phyloP scores from a whole-genome alignment of 83 land plant genomes.

The Thuja plicata region DNA sequence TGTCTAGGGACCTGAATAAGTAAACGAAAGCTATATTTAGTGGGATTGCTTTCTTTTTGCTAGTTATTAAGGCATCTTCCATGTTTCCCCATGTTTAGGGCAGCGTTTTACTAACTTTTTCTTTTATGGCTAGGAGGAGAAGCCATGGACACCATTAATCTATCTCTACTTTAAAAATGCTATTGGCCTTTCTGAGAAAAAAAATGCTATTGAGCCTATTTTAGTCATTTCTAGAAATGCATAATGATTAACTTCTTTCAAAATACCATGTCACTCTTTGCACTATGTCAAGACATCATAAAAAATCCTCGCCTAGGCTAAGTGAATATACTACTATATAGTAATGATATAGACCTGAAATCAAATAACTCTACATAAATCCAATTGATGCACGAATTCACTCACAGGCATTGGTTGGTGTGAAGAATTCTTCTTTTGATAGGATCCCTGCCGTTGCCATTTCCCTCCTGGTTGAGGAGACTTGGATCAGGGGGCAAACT shows the following conservation, averaged over 20 bases:
- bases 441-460: background rate
- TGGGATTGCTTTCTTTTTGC: constrained; percentile 29
- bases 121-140: background rate
- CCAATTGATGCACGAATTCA: background rate
- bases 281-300: background rate
- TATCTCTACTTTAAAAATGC: background rate
- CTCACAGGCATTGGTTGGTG: constrained; percentile 6
- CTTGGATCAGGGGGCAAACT: constrained; percentile 31
- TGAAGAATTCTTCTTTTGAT: background rate
- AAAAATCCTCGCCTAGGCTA: background rate
- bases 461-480: background rate
- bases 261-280: background rate
- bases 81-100: background rate
- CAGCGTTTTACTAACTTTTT: background rate
- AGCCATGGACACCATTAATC: background rate
- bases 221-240: background rate
- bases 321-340: background rate
- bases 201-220: background rate
- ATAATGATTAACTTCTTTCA: background rate
- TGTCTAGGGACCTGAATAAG: constrained; percentile 48
- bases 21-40: constrained; percentile 17
- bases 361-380: background rate
- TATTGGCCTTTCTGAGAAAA: background rate
- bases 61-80: constrained; percentile 4
- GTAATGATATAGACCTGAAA: background rate